Evolutionary conservation across 257 asterid species (phyloP).

Genomic region (Jaltomata sinuosa): DNA sequence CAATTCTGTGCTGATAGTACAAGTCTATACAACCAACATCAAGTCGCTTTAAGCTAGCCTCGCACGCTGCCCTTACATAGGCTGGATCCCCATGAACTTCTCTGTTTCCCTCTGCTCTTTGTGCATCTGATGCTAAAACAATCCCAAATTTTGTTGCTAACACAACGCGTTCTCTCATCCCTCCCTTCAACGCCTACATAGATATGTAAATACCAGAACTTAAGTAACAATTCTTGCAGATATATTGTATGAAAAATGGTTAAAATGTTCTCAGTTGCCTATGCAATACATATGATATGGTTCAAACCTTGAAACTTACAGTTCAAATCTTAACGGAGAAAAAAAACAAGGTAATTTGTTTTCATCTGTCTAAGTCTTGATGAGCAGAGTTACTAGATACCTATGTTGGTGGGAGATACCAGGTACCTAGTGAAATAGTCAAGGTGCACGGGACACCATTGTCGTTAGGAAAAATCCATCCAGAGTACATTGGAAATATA

Average conservation of each 20-base stretch:
- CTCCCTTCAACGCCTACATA: constrained; percentile 23
- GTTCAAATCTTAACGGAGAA: neutral
- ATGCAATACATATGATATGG: neutral
- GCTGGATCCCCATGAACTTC: constrained; percentile 24
- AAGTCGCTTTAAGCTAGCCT: constrained; percentile 31
- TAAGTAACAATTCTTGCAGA: neutral
- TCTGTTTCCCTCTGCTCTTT: neutral
- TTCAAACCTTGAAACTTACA: neutral
- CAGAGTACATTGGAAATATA: neutral
- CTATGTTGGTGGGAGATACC: neutral
- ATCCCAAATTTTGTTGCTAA: constrained; percentile 25
- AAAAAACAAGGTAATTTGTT: neutral
- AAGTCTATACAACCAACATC: constrained; percentile 24
- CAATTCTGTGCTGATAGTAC: constrained; percentile 28
- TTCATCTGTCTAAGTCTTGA: neutral
- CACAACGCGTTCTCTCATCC: constrained; percentile 19
- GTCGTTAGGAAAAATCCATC: neutral
- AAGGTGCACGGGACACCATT: neutral
- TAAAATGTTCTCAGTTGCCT: neutral
- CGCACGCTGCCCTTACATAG: constrained; percentile 25
- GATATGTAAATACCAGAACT: neutral
- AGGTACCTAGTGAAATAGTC: neutral
- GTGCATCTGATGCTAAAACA: neutral
- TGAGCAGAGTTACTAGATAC: neutral
- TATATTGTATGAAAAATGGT: neutral